phyloP scores from a whole-genome alignment of 2,329 filamentous ascomycete species.

The Scortechinia acanthostroma region DNA sequence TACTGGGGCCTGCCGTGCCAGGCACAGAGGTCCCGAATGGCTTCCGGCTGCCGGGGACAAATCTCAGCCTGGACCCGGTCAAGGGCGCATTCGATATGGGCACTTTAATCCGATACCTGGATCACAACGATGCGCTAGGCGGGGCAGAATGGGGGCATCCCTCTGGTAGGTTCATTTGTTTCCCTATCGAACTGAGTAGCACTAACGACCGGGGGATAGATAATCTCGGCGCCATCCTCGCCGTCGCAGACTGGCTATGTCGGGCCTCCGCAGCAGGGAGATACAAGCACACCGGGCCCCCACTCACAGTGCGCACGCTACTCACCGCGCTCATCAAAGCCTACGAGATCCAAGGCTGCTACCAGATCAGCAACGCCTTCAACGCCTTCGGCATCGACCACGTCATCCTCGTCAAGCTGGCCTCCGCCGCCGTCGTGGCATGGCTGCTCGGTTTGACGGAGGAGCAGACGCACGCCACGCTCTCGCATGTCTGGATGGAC shows the following conservation, averaged over 20 bases:
- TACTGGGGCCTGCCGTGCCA: not conserved
- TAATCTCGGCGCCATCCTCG: slow-evolving; percentile 25
- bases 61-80: slow-evolving; percentile 19
- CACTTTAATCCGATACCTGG: slow-evolving; percentile 25
- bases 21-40: not conserved
- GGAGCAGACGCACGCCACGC: slow-evolving; percentile 18
- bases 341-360: slow-evolving; percentile 30
- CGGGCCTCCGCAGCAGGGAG: not conserved
- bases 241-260: slow-evolving; percentile 20
- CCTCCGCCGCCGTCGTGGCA: slow-evolving; percentile 20
- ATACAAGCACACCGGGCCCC: not conserved
- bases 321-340: slow-evolving; percentile 24
- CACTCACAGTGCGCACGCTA: slow-evolving; percentile 19
- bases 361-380: slow-evolving; percentile 24
- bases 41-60: slow-evolving; percentile 25
- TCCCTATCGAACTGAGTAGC: not conserved
- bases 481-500: slow-evolving; percentile 29
- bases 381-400: slow-evolving; percentile 29
- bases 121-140: slow-evolving; percentile 28
- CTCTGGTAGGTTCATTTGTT: slow-evolving; percentile 10
- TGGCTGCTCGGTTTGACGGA: slow-evolving; percentile 23
- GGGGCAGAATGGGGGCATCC: slow-evolving; percentile 32
- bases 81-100: slow-evolving; percentile 29
- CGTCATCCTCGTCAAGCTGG: slow-evolving; percentile 28
- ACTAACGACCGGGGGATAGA: slow-evolving; percentile 12